Evolutionary conservation across 148 eudicot genomes (phyloP).

Genomic region (Camellia granthamiana): DNA sequence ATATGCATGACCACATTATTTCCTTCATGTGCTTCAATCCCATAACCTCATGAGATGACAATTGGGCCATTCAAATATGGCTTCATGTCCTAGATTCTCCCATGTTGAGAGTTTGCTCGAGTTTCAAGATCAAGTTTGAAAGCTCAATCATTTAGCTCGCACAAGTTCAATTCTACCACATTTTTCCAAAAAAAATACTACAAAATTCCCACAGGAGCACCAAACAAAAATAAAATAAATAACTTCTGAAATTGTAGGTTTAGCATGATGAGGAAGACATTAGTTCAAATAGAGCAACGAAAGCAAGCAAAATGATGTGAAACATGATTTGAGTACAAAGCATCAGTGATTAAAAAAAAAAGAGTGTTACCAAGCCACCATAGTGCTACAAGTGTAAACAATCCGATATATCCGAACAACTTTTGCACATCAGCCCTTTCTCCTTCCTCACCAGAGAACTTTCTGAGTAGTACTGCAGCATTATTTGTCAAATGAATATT

Average conservation of each 20-base stretch:
- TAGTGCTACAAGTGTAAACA: conserved; percentile 76
- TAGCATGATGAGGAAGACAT: background rate
- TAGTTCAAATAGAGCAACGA: background rate
- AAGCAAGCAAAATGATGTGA: background rate
- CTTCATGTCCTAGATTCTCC: no score
- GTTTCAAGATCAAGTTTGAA: background rate
- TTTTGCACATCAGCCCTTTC: conserved; percentile 87
- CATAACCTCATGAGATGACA: no score
- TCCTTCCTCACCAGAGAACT: conserved; percentile 89
- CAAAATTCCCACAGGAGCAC: no score
- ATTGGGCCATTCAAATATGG: no score
- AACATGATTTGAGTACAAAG: background rate
- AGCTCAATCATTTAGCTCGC: no score
- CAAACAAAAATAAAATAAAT: background rate
- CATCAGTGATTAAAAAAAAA: background rate
- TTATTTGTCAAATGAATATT: conserved; percentile 8
- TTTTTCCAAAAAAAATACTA: no score
- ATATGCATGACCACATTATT: no score
- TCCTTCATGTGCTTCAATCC: no score
- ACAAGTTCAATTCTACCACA: no score
- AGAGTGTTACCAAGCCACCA: conserved; percentile 94
- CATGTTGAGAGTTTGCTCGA: no score
- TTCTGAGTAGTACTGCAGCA: conserved; percentile 82
- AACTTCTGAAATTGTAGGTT: background rate
- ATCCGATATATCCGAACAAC: conserved; percentile 94